Evolutionary conservation across 495 filamentous ascomycete genomes (phyloP).

Genomic region (Trichoderma orchidacearum): DNA sequence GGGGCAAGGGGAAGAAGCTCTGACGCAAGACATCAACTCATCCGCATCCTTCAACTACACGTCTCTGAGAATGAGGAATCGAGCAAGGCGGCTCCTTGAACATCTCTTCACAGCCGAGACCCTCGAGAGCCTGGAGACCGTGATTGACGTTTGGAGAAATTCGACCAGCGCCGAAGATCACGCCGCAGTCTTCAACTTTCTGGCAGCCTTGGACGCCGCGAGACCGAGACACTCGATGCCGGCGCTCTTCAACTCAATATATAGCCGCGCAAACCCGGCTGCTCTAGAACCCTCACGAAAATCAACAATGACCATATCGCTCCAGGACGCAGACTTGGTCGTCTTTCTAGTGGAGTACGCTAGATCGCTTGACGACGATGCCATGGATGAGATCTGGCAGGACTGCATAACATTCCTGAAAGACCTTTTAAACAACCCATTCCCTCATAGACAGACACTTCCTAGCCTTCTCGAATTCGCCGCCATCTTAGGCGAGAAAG

Average conservation of each 20-base stretch:
- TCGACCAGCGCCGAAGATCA: constrained; percentile 21
- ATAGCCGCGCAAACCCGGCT: constrained; percentile 75
- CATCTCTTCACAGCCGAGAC: constrained; percentile 88
- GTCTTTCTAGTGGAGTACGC: constrained; percentile 84
- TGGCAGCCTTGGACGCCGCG: constrained; percentile 85
- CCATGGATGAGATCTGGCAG: constrained; percentile 98
- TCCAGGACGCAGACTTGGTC: constrained; percentile 71
- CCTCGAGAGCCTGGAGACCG: constrained; percentile 86
- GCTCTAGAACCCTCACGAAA: constrained; percentile 69
- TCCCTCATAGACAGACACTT: constrained; percentile 84
- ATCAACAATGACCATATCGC: constrained; percentile 71
- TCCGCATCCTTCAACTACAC: constrained; percentile 80
- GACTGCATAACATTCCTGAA: constrained; percentile 86
- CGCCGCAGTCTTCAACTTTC: constrained; percentile 57
- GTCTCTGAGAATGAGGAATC: constrained; percentile 75
- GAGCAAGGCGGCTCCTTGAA: constrained; percentile 75
- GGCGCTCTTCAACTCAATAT: constrained; percentile 94
- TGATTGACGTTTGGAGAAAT: constrained; percentile 66
- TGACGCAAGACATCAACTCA: constrained; percentile 50
- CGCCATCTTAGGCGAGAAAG: constrained; percentile 78
- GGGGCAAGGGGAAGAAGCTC: constrained; percentile 49
- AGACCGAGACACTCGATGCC: constrained; percentile 87
- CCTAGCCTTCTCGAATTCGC: constrained; percentile 81
- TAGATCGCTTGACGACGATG: constrained; percentile 82
- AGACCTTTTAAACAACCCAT: constrained; percentile 84